Conservation (phyloP, 495 filamentous ascomycete species). For the Penicillium antarcticum region DNA sequence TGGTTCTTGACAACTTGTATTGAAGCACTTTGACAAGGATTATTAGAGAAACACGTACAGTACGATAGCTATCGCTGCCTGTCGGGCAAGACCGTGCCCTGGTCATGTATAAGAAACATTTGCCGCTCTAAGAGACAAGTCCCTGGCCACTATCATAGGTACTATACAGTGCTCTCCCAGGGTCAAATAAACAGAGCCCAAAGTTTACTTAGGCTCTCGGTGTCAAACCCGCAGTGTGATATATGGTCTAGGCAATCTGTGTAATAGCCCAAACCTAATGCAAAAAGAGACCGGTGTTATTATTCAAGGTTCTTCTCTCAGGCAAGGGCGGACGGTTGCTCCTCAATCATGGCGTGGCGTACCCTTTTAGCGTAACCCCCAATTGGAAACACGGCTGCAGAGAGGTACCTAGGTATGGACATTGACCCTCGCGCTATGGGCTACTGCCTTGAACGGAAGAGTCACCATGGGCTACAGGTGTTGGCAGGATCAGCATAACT, state of each 20-base stretch:
- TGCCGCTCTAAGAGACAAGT: not conserved
- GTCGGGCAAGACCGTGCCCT: not conserved
- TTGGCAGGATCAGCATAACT: no score
- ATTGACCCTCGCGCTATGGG: not conserved
- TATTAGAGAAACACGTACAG: no score
- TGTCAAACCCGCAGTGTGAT: not conserved
- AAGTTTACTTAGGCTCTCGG: slow-evolving; percentile 3
- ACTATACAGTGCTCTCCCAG: not conserved
- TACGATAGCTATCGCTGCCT: no score
- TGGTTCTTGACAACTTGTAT: no score
- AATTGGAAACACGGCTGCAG: slow-evolving; percentile 20
- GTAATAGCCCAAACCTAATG: slow-evolving; percentile 6
- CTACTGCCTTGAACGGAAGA: no score
- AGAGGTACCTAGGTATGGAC: not conserved
- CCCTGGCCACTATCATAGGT: not conserved
- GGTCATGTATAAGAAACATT: not conserved
- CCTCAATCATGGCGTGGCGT: slow-evolving; percentile 20
- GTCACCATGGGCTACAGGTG: no score
- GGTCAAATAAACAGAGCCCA: not conserved
- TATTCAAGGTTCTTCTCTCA: slow-evolving; percentile 5
- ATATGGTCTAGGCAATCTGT: not conserved
- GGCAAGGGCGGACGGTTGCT: slow-evolving; percentile 20
- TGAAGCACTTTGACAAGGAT: no score
- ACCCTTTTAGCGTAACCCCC: slow-evolving; percentile 15
- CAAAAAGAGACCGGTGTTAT: not conserved